These are phyloP conservation scores for Pseudogymnoascus sp. DNA, from an alignment of 2,329 filamentous ascomycete species.

Conservation along the genomic window DNA sequence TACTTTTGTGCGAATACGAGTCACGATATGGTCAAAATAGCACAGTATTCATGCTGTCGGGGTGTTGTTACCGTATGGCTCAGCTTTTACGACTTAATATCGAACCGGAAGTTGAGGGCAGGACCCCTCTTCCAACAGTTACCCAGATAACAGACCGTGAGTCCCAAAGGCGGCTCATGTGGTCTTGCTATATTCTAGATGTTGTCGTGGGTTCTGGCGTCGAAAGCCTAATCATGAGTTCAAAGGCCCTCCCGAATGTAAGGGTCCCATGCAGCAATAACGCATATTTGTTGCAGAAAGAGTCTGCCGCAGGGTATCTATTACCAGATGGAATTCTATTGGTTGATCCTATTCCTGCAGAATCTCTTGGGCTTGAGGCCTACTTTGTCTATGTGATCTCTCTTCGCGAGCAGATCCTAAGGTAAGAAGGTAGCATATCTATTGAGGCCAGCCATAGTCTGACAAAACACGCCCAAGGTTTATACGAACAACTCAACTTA, in stretches of 20 bases:
- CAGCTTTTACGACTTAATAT: slow-evolving; percentile 10
- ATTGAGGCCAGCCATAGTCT: neutral
- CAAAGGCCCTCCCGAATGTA: neutral
- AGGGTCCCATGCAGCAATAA: slow-evolving; percentile 12
- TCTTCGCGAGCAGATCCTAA: slow-evolving; percentile 4
- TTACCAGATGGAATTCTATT: neutral
- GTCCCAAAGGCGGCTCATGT: slow-evolving; percentile 10
- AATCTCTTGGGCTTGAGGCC: neutral
- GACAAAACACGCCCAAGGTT: slow-evolving; percentile 9
- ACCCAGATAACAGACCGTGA: slow-evolving; percentile 4
- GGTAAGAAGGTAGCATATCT: slow-evolving; percentile 3
- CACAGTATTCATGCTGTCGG: neutral
- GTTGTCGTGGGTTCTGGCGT: slow-evolving; percentile 13
- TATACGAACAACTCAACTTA: slow-evolving; percentile 17
- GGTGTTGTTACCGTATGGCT: neutral
- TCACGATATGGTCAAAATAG: neutral
- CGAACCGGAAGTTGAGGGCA: neutral
- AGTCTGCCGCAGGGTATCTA: neutral
- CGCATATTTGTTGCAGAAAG: neutral
- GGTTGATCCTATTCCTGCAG: neutral
- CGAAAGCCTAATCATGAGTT: slow-evolving; percentile 10
- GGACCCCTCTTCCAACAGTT: neutral
- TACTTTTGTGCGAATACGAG: neutral
- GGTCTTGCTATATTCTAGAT: slow-evolving; percentile 14
- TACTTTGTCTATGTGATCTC: slow-evolving; percentile 4